Conservation (phyloP, 495 filamentous ascomycete genomes). For the Parachaetomium inaequale region DNA sequence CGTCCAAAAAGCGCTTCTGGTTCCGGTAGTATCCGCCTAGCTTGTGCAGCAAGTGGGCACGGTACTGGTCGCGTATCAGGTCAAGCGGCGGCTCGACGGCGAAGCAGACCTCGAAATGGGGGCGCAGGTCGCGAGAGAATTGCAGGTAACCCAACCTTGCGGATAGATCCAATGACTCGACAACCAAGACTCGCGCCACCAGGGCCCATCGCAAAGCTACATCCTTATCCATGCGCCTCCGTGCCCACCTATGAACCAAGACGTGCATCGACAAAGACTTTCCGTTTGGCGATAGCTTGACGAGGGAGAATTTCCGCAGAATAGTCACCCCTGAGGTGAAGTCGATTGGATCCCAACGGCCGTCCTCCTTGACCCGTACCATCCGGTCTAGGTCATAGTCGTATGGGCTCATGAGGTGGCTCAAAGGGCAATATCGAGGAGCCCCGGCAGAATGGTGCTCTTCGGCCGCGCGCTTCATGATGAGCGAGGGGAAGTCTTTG, state of each 20-base stretch:
- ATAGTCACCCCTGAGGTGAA: not conserved
- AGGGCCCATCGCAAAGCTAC: not conserved
- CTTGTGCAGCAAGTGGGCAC: not conserved
- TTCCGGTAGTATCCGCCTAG: not conserved
- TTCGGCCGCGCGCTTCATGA: not conserved
- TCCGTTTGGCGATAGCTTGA: not conserved
- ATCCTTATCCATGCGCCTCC: conserved; percentile 9
- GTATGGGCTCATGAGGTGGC: not conserved
- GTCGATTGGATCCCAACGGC: not conserved
- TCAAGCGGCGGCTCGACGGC: not conserved
- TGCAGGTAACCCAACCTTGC: not conserved
- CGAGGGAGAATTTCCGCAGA: conserved; percentile 19
- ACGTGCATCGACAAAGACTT: conserved; percentile 21
- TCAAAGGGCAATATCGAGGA: not conserved
- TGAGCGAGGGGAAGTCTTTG: conserved; percentile 7
- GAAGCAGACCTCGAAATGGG: not conserved
- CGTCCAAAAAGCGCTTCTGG: not conserved
- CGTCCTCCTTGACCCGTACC: conserved; percentile 2
- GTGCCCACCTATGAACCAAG: conserved; percentile 24
- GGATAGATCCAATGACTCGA: conserved; percentile 4
- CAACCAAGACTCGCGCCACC: conserved; percentile 2
- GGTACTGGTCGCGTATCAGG: not conserved
- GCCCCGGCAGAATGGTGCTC: not conserved
- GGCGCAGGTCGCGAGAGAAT: not conserved
- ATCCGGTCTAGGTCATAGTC: conserved; percentile 11